These are phyloP conservation scores for Bassia scoparia DNA, from an alignment of 148 eudicot species.

Conservation along the genomic window DNA sequence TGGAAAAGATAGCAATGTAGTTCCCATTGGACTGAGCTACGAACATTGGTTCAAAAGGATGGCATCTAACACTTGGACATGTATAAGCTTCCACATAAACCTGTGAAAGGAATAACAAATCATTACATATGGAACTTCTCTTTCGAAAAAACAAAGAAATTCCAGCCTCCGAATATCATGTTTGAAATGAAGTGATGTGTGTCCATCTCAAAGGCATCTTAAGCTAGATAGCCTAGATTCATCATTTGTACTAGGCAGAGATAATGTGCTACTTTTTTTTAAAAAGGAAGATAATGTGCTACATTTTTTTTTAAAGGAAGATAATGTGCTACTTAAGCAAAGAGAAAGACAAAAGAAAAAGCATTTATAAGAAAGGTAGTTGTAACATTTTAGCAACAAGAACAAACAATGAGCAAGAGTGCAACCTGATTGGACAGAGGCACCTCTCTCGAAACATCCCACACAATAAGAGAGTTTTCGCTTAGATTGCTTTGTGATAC, in stretches of 20 bases:
- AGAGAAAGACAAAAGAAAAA: not conserved
- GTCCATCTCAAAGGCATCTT: not conserved
- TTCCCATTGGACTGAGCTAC: slow-evolving; percentile 91
- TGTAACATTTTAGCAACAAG: not conserved
- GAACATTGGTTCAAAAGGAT: slow-evolving; percentile 64
- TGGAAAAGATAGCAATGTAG: slow-evolving; percentile 73
- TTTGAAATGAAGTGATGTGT: not conserved
- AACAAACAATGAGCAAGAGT: not conserved
- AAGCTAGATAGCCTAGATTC: too few species aligned
- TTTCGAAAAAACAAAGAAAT: not conserved
- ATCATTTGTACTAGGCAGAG: too few species aligned
- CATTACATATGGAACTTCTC: not conserved
- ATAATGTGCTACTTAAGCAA: not conserved
- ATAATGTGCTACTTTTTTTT: too few species aligned
- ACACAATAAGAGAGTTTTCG: slow-evolving; percentile 80
- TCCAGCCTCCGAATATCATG: too few species aligned
- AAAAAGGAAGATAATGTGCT: too few species aligned
- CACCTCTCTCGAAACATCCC: slow-evolving; percentile 82
- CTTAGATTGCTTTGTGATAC: slow-evolving; percentile 66
- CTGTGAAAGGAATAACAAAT: slow-evolving; percentile 32
- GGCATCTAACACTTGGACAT: slow-evolving; percentile 64
- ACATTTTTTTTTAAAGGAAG: too few species aligned
- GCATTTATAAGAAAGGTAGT: not conserved
- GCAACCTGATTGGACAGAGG: slow-evolving; percentile 89
- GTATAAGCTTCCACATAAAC: slow-evolving; percentile 79